These are phyloP conservation scores for Leishmania mexicana DNA, from an alignment of 208 protist species.

Conservation along the genomic window DNA sequence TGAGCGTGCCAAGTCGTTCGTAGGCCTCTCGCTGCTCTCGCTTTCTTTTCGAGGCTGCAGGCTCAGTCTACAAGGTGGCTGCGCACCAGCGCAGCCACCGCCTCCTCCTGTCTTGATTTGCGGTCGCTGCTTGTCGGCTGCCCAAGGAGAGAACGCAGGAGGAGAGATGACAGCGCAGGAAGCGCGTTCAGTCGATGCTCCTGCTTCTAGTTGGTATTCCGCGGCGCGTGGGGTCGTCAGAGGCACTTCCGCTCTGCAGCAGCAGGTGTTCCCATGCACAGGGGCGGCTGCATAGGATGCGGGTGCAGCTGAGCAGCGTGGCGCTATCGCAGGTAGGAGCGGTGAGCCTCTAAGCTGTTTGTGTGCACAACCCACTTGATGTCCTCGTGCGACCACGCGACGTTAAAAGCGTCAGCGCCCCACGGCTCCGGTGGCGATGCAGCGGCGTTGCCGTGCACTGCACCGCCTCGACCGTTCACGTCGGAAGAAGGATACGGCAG, in stretches of 20 bases:
- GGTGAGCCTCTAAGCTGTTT: constrained; percentile 57
- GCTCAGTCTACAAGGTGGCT: background rate
- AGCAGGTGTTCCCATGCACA: background rate
- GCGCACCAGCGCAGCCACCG: background rate
- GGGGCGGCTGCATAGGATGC: background rate
- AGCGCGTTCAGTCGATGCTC: background rate
- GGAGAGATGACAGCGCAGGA: background rate
- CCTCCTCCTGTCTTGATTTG: background rate
- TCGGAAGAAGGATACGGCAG: background rate
- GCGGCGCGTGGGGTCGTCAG: background rate
- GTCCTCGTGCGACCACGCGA: constrained; percentile 70
- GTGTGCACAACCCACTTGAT: constrained; percentile 35
- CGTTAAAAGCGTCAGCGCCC: background rate
- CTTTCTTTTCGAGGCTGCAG: background rate
- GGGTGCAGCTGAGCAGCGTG: background rate
- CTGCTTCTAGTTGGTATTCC: background rate
- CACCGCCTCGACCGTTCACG: background rate
- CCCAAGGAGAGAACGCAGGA: background rate
- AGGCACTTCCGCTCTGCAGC: background rate
- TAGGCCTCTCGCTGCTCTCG: background rate
- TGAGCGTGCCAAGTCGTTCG: background rate
- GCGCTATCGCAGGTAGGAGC: constrained; percentile 40
- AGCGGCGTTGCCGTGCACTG: background rate
- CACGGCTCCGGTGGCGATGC: background rate
- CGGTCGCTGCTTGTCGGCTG: background rate